Conservation (phyloP, 768 basidiomycete genomes). For the Suillus paluster region DNA sequence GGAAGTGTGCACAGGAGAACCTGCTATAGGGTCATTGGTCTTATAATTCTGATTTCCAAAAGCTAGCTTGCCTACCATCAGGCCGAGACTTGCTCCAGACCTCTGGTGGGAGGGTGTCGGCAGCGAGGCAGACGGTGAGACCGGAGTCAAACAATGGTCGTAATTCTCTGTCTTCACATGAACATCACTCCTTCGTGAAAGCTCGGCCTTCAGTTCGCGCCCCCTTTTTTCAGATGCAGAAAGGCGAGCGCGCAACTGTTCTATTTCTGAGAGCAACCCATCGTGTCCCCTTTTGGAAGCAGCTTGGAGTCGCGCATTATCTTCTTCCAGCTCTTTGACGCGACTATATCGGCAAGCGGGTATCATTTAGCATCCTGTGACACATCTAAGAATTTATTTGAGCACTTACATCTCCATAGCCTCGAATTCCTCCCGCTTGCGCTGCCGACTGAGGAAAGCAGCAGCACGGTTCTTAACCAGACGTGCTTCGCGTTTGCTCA, state of each 20-base stretch:
- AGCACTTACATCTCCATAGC: conserved; percentile 83
- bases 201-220: conserved; percentile 64
- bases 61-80: conserved; percentile 59
- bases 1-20: conserved; percentile 81
- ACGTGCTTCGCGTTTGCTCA: conserved; percentile 89
- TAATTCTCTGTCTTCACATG: conserved; percentile 62
- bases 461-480: conserved; percentile 92
- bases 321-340: conserved; percentile 82
- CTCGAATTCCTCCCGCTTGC: conserved; percentile 93
- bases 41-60: conserved; percentile 11
- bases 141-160: conserved; percentile 54
- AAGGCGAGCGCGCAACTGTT: conserved; percentile 67
- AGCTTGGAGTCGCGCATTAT: conserved; percentile 73
- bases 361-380: conserved; percentile 12
- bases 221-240: conserved; percentile 70
- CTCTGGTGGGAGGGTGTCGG: conserved; percentile 50
- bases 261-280: conserved; percentile 60
- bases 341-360: conserved; percentile 53
- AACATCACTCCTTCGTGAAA: conserved; percentile 44
- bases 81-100: conserved; percentile 67
- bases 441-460: conserved; percentile 88
- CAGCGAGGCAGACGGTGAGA: conserved; percentile 42
- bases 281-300: conserved; percentile 53
- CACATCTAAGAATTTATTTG: conserved; percentile 10
- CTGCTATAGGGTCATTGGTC: conserved; percentile 44